Evolutionary conservation across 805 yeast species (phyloP), one percentile per base, ranked within the genome.

Genomic region (Lipomyces orientalis): DNA sequence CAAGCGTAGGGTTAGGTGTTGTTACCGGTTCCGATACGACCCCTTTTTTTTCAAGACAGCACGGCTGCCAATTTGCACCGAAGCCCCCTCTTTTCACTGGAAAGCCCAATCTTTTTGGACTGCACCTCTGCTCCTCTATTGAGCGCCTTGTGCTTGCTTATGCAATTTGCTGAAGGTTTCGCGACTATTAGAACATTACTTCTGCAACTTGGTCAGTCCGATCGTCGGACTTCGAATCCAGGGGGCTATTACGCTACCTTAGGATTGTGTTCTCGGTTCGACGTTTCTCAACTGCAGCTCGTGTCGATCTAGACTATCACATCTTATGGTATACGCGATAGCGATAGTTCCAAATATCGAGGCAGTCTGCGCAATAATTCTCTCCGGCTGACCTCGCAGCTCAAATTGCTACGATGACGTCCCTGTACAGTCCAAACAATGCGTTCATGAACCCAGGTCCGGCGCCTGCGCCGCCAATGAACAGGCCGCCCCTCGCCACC

Each of bases 391-490:
- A 16, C 19, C 34, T 49, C 34, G 14, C 16, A 25, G 34, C 4
- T 25, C 19, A 52, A 49, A 4, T 52, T 16, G 55, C 29, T 25
- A 8, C 16, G 22, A 61, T 58, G 59, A 34, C 71, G 33, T 68
- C 71, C 22, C 61, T 68, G 33, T 68, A 66, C 60, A 33, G 67
- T 51, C 6, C 60, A 14, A 65, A 68, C 51, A 66, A 79, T 61
- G 87, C 85, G 68, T 85, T 85, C 75, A 79, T 84, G 69, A 84
- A 85, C 73, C 82, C 86, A 46, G 87, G 87, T 0, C 87, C 87
- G 29, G 87, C 87, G 29, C 87, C 87, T 25, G 77, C 80, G 68
- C 87, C 87, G 5, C 64, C 65, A 14, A n/a, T 54, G 29, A 12
- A 54, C 35, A 49, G 71, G 12, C 71, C 71, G 19, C 65, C 68